Percentiles rank a stretch among this genome's conserved stretches.
phyloP scores from a whole-genome alignment of 2,329 filamentous ascomycete genomes.

The Fusarium ambrosium region DNA sequence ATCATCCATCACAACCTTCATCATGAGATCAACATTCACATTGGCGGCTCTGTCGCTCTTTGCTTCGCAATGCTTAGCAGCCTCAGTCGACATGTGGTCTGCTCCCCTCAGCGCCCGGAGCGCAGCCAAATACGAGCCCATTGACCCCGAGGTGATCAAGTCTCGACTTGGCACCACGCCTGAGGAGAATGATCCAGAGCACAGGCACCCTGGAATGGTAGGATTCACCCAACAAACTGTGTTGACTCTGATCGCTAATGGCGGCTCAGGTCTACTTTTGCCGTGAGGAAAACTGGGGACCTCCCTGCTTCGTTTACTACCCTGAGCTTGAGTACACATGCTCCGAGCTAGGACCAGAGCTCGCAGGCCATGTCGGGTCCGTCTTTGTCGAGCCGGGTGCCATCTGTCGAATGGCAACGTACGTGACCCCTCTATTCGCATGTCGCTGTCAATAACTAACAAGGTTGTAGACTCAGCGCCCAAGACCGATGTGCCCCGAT shows the following conservation, averaged over 20 bases:
- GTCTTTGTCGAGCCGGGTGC: slow-evolving; percentile 43
- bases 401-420: slow-evolving; percentile 45
- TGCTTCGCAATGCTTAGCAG: slow-evolving; percentile 25
- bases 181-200: slow-evolving; percentile 26
- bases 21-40: slow-evolving; percentile 34
- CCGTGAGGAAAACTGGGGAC: slow-evolving; percentile 44
- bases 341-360: slow-evolving; percentile 33
- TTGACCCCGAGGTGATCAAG: slow-evolving; percentile 39
- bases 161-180: slow-evolving; percentile 40
- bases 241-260: slow-evolving; percentile 10
- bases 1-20: not conserved
- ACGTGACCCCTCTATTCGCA: not conserved
- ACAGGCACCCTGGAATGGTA: slow-evolving; percentile 39
- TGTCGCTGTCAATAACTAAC: slow-evolving; percentile 14
- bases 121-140: slow-evolving; percentile 27
- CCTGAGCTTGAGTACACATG: slow-evolving; percentile 45
- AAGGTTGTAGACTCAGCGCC: slow-evolving; percentile 16
- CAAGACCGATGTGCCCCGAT: slow-evolving; percentile 27
- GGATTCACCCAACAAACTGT: not conserved
- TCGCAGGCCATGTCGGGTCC: slow-evolving; percentile 43
- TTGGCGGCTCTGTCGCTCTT: slow-evolving; percentile 29
- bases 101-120: slow-evolving; percentile 31
- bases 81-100: slow-evolving; percentile 44
- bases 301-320: slow-evolving; percentile 41
- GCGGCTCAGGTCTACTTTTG: slow-evolving; percentile 46